Base-by-base conservation (phyloP, 306 rosid species). In the Pyrus pyrifolia region DNA sequence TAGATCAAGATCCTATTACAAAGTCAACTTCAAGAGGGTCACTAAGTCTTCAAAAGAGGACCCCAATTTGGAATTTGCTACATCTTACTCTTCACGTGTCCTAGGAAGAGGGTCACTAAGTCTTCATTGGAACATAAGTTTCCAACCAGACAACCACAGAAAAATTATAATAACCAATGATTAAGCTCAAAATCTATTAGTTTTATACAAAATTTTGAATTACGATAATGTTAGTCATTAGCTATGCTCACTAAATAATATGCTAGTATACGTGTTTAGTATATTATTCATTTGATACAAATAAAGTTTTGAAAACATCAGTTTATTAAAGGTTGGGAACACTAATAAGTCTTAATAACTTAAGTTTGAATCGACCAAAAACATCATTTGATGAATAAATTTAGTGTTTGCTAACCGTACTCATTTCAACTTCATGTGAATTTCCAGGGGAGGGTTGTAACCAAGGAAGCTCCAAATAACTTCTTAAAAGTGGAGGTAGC, bases 1-100 rank as follows among this genome's bases (percentile, higher is more conserved):
- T 15, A 69, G 33, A 42, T 49, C 27, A 11, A 51, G 59, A n/a
- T 42, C 64, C 87, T 72, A 80, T 76, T 83, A 40, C 65, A 38
- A 62, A 62, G 84, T 80, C 84, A 76, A 80, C 53, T 4, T 68
- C 23, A 5, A 5, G 30, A 82, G 9, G 42, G 2, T 38, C 42
- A 38, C 42, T 6, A 1, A 6, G 42, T 38, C 42, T 38, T 38
- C 15, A 65, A 23, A 69, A 52, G 42, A 52, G 42, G 78, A 31
- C 73, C 62, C 60, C 63, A 35, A 58, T 45, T 67, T 35, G 73
- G 45, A 74, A 59, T 53, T 64, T 77, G 29, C 46, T 11, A 51
- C 70, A 27, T 62, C 78, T 29, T 30, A 44, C 19, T 74, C 70
- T 6, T 12, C n/a, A 60, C 44, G 22, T 51, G 60, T 65, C 42